Evolutionary conservation across 805 yeast species (phyloP).

Genomic region (Yarrowia sp.): DNA sequence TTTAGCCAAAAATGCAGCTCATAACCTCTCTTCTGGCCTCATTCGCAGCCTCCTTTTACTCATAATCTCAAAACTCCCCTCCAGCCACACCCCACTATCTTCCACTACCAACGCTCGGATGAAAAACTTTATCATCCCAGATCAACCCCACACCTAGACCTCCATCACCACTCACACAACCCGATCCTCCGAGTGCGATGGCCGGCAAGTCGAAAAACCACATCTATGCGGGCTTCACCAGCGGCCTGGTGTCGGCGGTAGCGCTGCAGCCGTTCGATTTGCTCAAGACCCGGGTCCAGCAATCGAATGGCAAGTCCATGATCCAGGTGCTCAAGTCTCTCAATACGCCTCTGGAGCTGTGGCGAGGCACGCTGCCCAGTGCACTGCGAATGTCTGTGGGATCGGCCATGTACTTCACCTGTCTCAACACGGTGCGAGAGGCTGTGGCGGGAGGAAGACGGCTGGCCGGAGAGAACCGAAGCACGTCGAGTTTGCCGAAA

Average conservation of each 20-base stretch:
- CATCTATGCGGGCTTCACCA: slow-evolving; percentile 78
- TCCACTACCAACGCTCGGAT: not conserved
- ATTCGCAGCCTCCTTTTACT: too few species aligned
- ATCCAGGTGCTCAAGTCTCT: slow-evolving; percentile 44
- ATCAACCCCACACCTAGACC: slow-evolving; percentile 13
- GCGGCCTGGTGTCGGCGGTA: slow-evolving; percentile 83
- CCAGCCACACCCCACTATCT: not conserved
- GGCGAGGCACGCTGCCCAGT: slow-evolving; percentile 96
- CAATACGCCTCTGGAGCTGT: slow-evolving; percentile 57
- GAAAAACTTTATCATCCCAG: slow-evolving; percentile 27
- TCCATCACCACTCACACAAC: not conserved
- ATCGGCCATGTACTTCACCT: slow-evolving; percentile 81
- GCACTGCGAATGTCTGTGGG: slow-evolving; percentile 90
- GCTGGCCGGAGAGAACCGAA: slow-evolving; percentile 33
- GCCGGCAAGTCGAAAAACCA: slow-evolving; percentile 52
- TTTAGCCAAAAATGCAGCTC: too few species aligned
- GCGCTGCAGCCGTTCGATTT: slow-evolving; percentile 88
- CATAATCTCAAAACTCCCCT: not conserved
- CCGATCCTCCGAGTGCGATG: not conserved
- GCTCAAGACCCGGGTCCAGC: slow-evolving; percentile 86
- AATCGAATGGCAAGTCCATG: slow-evolving; percentile 49
- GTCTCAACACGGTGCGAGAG: slow-evolving; percentile 67
- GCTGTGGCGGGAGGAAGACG: slow-evolving; percentile 51
- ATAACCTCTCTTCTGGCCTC: too few species aligned
- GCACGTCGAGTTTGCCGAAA: slow-evolving; percentile 62